Evolutionary conservation across 1,284 basidiomycete species (phyloP), one percentile per base, ranked within the genome.

Genomic region (Vanrija humicola): DNA sequence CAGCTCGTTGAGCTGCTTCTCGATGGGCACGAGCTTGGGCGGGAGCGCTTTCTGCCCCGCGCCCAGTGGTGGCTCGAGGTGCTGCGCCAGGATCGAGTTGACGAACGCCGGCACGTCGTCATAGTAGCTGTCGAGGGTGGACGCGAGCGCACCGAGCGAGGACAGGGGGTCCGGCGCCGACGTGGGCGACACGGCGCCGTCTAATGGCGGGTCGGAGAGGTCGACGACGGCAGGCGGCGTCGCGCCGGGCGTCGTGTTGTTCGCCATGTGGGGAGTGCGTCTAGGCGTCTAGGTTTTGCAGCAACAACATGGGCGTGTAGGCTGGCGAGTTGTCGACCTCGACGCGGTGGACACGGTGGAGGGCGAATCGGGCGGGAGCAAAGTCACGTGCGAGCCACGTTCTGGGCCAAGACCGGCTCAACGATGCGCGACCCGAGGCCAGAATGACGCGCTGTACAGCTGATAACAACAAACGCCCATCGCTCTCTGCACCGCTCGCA

Each of bases 1-100:
- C n/a, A 92, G 81, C 46, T 84, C 82, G 10, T 84, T 82, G 54
- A 93, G 83, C 54, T 83, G 82, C 56, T 84, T 82, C 69, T 93
- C 89, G 43, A 92, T 81, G 34, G 84, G 82, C 0, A 80, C 80
- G 18, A 96, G 82, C 54, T 83, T 80, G 9, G 73, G 67, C 3
- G 58, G 56, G 10, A 54, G 52, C 2, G 54, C 25, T 9, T 50
- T 48, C 67, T 58, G 51, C 5, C 48, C 40, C 3, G 63, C 38
- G 15, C 64, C 53, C 3, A 64, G 50, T 4, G 58, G 3, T 3
- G 60, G 56, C 3, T 64, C 58, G 16, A 69, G 56, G 9, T 67
- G 62, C 4, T 66, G 56, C 2, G 68, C 60, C 1, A 77, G 54
- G 14, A 75, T 61, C 38, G 62, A 55, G 59, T 77, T 78, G 47